Base-by-base conservation (phyloP, 768 basidiomycete genomes). In the Dictyophora rubrovolvata region DNA sequence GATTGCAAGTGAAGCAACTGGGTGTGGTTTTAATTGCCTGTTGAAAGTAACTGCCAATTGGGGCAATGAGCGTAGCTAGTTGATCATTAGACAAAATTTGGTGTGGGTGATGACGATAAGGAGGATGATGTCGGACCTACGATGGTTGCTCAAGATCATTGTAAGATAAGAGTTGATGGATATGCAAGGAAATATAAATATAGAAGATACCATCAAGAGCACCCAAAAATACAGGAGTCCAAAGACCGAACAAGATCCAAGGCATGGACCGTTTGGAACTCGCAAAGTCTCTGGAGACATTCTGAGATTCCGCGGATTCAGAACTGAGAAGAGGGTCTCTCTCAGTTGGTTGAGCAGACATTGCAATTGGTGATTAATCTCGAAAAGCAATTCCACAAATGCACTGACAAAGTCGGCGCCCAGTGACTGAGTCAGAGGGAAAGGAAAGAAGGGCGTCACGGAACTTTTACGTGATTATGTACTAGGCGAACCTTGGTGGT, bases 11-110 rank as follows among this genome's bases (percentile, higher is more conserved):
- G 7, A 28, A 28, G 28, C 28, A 7, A 7, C 2, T 2, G 7
- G 7, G 28, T 28, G 28, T 28, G 7, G 28, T 28, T 28, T 7
- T 28, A 28, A 28, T 36, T 84, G 85, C 69, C 85, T 86, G 66
- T 83, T 77, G 72, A 91, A 59, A 93, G 67, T 87, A 79, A 67
- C 87, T 90, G 55, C 90, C 91, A 63, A 93, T 92, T 59, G 89
- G 87, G 47, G 86, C 81, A 60, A 90, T 73, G 53, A 93, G 78
- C 1, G 91, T 93, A 23, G 90, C 57, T 59, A 33, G 22, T 21
- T 10, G 8, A 28, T 28, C n/a, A n/a, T 14, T 42, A 42, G n/a
- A 42, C 42, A 12, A 42, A 12, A 42, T n/a, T n/a, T 14, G 14
- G 2, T n/a, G 42, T n/a, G 42, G 42, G 12, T 12, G 4, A 42